phyloP scores from a whole-genome alignment of 2,329 filamentous ascomycete species.

The Diaporthe aspalathi region DNA sequence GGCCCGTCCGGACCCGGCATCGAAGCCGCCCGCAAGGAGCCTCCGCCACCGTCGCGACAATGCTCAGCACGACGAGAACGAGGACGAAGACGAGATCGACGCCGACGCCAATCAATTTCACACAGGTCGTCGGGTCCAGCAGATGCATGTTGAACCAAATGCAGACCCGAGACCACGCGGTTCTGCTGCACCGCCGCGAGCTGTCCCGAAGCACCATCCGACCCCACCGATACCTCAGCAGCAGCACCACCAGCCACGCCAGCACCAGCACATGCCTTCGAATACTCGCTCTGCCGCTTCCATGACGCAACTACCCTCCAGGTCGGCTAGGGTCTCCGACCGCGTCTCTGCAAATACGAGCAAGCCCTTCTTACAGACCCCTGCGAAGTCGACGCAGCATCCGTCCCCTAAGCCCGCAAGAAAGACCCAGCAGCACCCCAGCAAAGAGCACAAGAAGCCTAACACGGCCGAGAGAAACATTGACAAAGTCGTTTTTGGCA shows the following conservation, averaged over 20 bases:
- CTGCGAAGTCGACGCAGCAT: conserved; percentile 20
- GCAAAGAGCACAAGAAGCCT: conserved; percentile 44
- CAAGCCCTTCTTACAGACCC: conserved; percentile 32
- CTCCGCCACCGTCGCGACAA: conserved; percentile 24
- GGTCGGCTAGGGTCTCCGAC: conserved; percentile 34
- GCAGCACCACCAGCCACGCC: conserved; percentile 8
- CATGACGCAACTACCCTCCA: conserved; percentile 34
- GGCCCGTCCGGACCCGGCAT: conserved; percentile 20
- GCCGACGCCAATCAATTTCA: neutral
- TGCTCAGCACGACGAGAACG: neutral
- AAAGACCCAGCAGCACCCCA: conserved; percentile 39
- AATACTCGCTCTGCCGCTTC: conserved; percentile 14
- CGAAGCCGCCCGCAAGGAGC: conserved; percentile 32
- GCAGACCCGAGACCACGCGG: conserved; percentile 22
- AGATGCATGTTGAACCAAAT: conserved; percentile 19
- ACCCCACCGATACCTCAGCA: neutral
- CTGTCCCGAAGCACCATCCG: conserved; percentile 26
- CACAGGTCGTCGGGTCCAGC: conserved; percentile 24
- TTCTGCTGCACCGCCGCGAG: conserved; percentile 31
- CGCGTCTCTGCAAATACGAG: conserved; percentile 37
- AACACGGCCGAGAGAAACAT: conserved; percentile 77
- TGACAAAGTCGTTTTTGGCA: conserved; percentile 85
- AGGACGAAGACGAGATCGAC: neutral
- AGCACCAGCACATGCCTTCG: neutral
- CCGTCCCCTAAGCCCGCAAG: conserved; percentile 26